Evolutionary conservation across 2,329 filamentous ascomycete genomes (phyloP), one percentile per base, ranked within the genome.

Genomic region (Clarireedia homoeocarpa): DNA sequence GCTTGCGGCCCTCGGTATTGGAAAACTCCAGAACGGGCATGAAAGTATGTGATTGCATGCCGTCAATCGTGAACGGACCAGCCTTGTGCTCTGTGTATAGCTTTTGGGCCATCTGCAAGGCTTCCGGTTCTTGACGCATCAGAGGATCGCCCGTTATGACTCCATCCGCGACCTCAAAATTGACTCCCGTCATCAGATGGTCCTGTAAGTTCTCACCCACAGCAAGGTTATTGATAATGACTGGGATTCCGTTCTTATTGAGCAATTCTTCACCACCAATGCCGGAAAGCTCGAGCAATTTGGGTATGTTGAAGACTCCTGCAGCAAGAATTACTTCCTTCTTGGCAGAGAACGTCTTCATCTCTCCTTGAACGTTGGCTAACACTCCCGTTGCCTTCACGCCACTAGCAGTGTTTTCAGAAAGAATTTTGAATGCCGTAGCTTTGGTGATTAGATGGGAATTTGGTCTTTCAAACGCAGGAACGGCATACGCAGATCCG

Each of bases 141-240:
- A 59, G 36, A 24, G 44, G 24, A 46, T 57, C 51, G 1, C 26
- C 42, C 3, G 58, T 57, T 14, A 36, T 12, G 10, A 55, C 47
- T 34, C 27, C 51, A 38, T 57, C 54, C 15, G 10, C 36, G 6
- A 50, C 55, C 26, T 57, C 55, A 30, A 51, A 56, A 24, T 51
- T 27, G 38, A 59, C 6, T 5, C 57, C 57, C 17, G 53, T 57
- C 42, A 57, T 48, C 15, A 69, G 59, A 45, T 73, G 71, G 54
- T 80, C 78, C 54, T 74, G 72, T 58, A 81, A 71, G 53, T 77
- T 75, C 61, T 78, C 70, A 4, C 78, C 79, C 1, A 81, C 79
- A 2, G 76, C 75, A 0, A 74, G 74, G 2, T 77, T 71, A 30
- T 71, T 70, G 4, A 80, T 59, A 2, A 77, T 61, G 0, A 70